A percentile compares a stretch with the other conserved stretches of the same genome.
Evolutionary conservation across 1,284 basidiomycete species (phyloP).

Genomic region (Sphaerobolus stellatus): DNA sequence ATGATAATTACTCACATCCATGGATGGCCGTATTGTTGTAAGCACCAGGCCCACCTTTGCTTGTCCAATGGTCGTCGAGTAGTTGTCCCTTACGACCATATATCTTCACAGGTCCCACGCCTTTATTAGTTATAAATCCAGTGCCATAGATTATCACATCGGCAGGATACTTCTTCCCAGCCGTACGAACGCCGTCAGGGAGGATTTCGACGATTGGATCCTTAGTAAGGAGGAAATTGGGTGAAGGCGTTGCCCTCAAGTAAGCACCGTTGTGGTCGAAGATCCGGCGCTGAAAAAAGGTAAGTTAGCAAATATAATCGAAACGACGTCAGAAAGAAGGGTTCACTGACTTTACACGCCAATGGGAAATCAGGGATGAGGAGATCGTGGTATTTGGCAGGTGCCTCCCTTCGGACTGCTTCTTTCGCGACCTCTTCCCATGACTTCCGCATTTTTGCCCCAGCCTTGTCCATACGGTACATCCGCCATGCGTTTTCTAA

Average conservation of each 20-base stretch:
- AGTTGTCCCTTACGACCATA: background rate
- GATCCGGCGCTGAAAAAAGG: constrained; percentile 5
- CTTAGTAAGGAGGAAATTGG: constrained; percentile 9
- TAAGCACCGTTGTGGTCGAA: constrained; percentile 8
- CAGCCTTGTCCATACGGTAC: background rate
- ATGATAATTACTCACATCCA: background rate
- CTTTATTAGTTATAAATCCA: constrained; percentile 26
- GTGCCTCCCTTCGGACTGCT: constrained; percentile 1
- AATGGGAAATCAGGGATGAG: constrained; percentile 10
- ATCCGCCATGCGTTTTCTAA: constrained; percentile 5
- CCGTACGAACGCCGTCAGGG: constrained; percentile 16
- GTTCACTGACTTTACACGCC: constrained; percentile 10
- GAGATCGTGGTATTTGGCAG: constrained; percentile 11
- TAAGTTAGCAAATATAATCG: background rate
- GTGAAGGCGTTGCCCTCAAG: constrained; percentile 2
- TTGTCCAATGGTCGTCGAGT: background rate
- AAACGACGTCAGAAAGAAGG: background rate
- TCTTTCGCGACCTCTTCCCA: background rate
- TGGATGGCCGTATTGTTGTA: background rate
- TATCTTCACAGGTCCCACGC: background rate
- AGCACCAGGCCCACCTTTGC: background rate
- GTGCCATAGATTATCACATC: constrained; percentile 36
- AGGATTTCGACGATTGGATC: constrained; percentile 10
- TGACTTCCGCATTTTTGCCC: background rate
- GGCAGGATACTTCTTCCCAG: constrained; percentile 23